Evolutionary conservation across 1,284 basidiomycete genomes (phyloP), one percentile per base, ranked within the genome.

Genomic region (Rhodotorula mucilaginosa): DNA sequence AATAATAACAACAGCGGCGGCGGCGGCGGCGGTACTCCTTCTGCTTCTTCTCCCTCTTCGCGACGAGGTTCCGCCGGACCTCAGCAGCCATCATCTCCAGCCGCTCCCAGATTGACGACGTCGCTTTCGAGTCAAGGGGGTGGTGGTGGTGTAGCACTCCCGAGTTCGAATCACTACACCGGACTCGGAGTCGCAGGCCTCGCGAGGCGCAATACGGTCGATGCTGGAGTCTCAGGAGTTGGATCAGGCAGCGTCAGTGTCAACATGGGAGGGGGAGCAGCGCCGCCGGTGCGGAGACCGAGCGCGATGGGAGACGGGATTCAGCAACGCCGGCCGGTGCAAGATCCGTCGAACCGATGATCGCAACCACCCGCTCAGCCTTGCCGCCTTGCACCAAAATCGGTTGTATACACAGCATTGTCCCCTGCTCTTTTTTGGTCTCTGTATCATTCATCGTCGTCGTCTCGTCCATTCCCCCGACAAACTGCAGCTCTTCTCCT

Each of bases 201-300:
- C 39, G 52, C 52, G n/a, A n/a, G 62, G 13, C 51, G 62, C 16
- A 54, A 63, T 39, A 63, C 62, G 52, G 44, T 44, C n/a, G 62
- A 56, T 29, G 54, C 26, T 5, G 52, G 52, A n/a, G 52, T 26
- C 1, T 21, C n/a, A 29, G 26, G 26, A 29, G 54, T 13, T 7
- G 52, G 15, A 23, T n/a, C 13, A 56, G 54, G 26, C 2, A 29
- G 6, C 26, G 26, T 29, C n/a, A 29, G 16, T 18, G 26, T 29
- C n/a, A 26, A n/a, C 26, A 29, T 16, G 12, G 54, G n/a, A 18
- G 29, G 5, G 12, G 54, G n/a, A 18, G 29, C 26, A 7, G 23
- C 51, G 21, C 51, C 51, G 19, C 51, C 51, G 26, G 54, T 56
- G 12, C 10, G 54, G 54, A 56, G 54, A 26, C 13, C 26, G 54